A percentile compares a stretch with the other conserved stretches of the same genome.
phyloP scores from a whole-genome alignment of 1,284 basidiomycete genomes.

The Boletus smithii region DNA sequence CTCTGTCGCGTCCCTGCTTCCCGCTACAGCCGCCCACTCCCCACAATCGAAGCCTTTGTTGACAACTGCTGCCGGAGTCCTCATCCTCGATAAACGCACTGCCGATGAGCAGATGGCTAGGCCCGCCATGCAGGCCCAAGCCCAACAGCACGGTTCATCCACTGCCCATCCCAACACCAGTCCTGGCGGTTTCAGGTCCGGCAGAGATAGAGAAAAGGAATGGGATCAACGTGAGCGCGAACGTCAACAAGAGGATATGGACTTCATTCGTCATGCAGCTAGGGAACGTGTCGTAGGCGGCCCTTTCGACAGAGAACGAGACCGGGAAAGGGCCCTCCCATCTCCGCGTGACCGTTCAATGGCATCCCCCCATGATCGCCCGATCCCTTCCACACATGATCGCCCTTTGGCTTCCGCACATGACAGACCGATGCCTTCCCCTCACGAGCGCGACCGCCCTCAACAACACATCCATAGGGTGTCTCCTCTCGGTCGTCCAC shows the following conservation, averaged over 20 bases:
- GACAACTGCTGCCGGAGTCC: conserved; percentile 25
- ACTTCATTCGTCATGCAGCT: conserved; percentile 23
- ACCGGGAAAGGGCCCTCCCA: conserved; percentile 23
- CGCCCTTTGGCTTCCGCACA: conserved; percentile 19
- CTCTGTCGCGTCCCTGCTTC: no score
- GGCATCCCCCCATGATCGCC: conserved; percentile 23
- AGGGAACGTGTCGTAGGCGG: conserved; percentile 20
- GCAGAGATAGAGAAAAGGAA: conserved; percentile 30
- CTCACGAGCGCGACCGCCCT: conserved; percentile 27
- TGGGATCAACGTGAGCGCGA: conserved; percentile 30
- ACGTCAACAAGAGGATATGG: conserved; percentile 30
- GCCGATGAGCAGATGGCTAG: conserved; percentile 31
- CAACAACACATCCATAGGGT: conserved; percentile 22
- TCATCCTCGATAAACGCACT: conserved; percentile 32
- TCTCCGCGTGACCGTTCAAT: conserved; percentile 28
- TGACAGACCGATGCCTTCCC: conserved; percentile 22
- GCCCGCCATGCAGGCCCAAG: conserved; percentile 15
- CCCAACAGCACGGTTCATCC: conserved; percentile 20
- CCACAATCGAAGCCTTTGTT: conserved; percentile 27
- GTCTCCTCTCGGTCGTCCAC: conserved; percentile 25
- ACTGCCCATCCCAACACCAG: conserved; percentile 22
- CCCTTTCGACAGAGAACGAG: conserved; percentile 27
- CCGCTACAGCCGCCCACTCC: conserved; percentile 24
- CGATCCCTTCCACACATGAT: conserved; percentile 22
- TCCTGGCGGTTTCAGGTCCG: conserved; percentile 24